Base-by-base conservation (phyloP, 129 eudicot genomes). In the Pulicaria dysenterica region DNA sequence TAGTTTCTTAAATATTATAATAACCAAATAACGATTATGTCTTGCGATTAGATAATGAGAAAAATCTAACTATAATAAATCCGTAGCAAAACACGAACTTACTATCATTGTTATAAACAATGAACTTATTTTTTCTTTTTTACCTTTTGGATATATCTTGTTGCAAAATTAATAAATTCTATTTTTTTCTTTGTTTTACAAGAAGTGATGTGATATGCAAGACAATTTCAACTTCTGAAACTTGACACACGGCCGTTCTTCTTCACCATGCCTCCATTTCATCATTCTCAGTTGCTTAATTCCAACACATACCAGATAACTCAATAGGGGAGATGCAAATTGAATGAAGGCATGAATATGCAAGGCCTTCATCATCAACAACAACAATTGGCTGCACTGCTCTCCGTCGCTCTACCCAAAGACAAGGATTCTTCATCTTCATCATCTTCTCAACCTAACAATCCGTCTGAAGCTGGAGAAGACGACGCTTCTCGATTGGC, bases 321-420 rank as follows among this genome's bases (percentile, higher is more conserved):
- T 47, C 58, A 67, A 64, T 12, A 58, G 62, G 17, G 71, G 86
- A 88, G 74, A 87, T 83, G 87, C 86, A 65, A 81, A 67, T 72
- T 64, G 47, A 66, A 53, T 38, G 47, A 0, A 67, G 54, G 40
- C 57, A 69, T 69, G 65, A 85, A 39, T 85, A 92, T 92, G 96
- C 98, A 92, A 84, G 89, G 96, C 44, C 86, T 92, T 76, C 96
- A 92, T 72, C 98, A 92, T 76, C 98, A 89, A 38, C 96, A 92
- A 64, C 98, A 92, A 57, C 97, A 92, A 66, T 65, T 92, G 15
- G 92, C 87, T 14, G 91, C 98, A 63, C 88, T 92, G n/a, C 91
- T 92, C 65, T 75, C 95, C 55, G 95, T 83, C 67, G 98, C 98
- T 58, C 85, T 83, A 9, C 91, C 95, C 45, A 83, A 85, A 46